Percentiles rank a stretch among this genome's conserved stretches.
Evolutionary conservation across 2,329 filamentous ascomycete species (phyloP).

Genomic region (Aspergillus amoenus): DNA sequence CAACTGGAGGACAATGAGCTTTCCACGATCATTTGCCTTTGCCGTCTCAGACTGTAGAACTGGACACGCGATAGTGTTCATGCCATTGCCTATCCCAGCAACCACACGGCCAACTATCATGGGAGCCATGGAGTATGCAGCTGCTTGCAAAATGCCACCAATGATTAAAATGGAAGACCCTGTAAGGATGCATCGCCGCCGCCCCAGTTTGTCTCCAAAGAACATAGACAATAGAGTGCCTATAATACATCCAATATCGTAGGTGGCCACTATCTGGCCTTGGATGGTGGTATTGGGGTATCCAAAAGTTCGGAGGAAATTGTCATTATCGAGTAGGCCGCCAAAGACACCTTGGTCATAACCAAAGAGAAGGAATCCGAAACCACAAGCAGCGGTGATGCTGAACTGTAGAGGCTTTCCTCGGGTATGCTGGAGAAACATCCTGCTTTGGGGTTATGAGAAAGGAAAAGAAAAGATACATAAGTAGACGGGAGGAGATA

Average conservation of each 20-base stretch:
- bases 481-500: accelerated
- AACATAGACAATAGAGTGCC: neutral
- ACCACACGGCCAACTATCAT: neutral
- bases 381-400: too few species aligned
- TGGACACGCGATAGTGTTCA: neutral
- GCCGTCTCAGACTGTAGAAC: neutral
- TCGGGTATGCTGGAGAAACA: too few species aligned
- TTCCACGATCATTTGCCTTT: neutral
- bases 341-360: neutral
- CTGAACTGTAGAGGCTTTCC: too few species aligned
- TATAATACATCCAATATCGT: neutral
- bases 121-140: neutral
- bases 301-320: too few species aligned
- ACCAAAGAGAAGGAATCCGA: neutral
- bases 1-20: neutral
- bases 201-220: neutral
- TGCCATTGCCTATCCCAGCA: neutral
- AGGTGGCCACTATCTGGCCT: neutral
- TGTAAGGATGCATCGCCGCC: neutral
- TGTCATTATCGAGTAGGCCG: neutral
- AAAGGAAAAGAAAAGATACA: too few species aligned
- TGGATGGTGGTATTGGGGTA: neutral
- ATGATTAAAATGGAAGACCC: neutral
- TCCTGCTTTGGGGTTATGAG: too few species aligned
- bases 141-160: neutral